Conservation (phyloP, 306 rosid species). For the Canavalia ensiformis region DNA sequence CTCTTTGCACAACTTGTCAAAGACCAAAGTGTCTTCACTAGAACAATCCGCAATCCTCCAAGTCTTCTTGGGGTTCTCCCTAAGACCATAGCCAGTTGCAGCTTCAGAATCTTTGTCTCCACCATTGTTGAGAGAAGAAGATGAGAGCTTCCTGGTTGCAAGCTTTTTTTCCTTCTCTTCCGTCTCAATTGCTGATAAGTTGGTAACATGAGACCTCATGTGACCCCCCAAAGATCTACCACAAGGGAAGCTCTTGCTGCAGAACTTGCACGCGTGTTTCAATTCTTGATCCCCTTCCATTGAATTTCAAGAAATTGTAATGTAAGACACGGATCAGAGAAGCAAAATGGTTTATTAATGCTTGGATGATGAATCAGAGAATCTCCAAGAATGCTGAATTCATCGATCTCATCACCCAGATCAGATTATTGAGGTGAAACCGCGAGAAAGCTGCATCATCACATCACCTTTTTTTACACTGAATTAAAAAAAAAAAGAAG, state of each 20-base stretch:
- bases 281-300: conserved; percentile 68
- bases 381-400: conserved; percentile 51
- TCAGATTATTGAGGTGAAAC: conserved; percentile 57
- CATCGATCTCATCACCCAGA: conserved; percentile 62
- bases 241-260: conserved; percentile 80
- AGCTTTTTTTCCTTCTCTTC: conserved; percentile 61
- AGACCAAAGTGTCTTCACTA: conserved; percentile 54
- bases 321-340: conserved; percentile 39
- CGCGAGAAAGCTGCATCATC: conserved; percentile 45
- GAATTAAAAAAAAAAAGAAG: conserved; percentile 22
- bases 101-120: conserved; percentile 54
- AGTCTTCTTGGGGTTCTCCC: conserved; percentile 86
- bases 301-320: conserved; percentile 20
- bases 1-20: conserved; percentile 79
- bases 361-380: conserved; percentile 49
- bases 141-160: conserved; percentile 41
- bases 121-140: conserved; percentile 50
- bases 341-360: conserved; percentile 22
- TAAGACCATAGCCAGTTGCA: conserved; percentile 69
- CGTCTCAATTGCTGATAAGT: conserved; percentile 47
- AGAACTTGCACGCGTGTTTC: conserved; percentile 83
- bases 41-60: conserved; percentile 64
- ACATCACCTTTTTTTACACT: conserved; percentile 46
- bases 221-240: conserved; percentile 97
- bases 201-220: conserved; percentile 88